phyloP scores from a whole-genome alignment of 2,329 filamentous ascomycete species.

The Magnaporthiopsis rhizophila region DNA sequence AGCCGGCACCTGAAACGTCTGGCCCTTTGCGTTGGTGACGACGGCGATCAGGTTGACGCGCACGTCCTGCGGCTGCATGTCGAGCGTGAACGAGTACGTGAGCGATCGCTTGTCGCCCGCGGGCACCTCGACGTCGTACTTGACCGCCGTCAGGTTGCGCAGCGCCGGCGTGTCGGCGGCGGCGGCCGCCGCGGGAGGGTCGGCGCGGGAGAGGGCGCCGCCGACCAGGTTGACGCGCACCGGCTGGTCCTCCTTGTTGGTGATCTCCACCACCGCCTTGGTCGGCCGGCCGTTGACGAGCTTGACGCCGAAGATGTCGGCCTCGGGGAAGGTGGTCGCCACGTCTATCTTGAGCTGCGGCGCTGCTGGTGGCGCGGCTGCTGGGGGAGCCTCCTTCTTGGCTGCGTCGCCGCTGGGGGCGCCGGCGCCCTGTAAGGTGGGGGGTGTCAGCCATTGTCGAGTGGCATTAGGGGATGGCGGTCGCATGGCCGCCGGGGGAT shows the following conservation, averaged over 20 bases:
- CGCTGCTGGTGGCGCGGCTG: constrained; percentile 12
- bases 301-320: constrained; percentile 90
- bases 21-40: constrained; percentile 54
- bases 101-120: constrained; percentile 69
- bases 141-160: constrained; percentile 74
- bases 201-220: constrained; percentile 59
- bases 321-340: constrained; percentile 54
- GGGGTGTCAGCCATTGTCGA: not conserved
- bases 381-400: constrained; percentile 10
- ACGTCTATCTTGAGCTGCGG: constrained; percentile 55
- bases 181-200: constrained; percentile 38
- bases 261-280: constrained; percentile 71
- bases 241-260: constrained; percentile 72
- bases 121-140: constrained; percentile 66
- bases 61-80: constrained; percentile 89
- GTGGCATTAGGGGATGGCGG: not conserved
- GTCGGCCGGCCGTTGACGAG: constrained; percentile 88
- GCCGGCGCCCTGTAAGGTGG: not conserved
- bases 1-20: constrained; percentile 67
- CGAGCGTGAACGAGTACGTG: constrained; percentile 77
- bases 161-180: constrained; percentile 44
- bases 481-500: not conserved
- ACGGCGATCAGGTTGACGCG: constrained; percentile 69
- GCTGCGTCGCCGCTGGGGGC: constrained; percentile 14
- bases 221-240: constrained; percentile 70